Base-by-base conservation (phyloP, 2,329 filamentous ascomycete species). In the Diaporthe citri region DNA sequence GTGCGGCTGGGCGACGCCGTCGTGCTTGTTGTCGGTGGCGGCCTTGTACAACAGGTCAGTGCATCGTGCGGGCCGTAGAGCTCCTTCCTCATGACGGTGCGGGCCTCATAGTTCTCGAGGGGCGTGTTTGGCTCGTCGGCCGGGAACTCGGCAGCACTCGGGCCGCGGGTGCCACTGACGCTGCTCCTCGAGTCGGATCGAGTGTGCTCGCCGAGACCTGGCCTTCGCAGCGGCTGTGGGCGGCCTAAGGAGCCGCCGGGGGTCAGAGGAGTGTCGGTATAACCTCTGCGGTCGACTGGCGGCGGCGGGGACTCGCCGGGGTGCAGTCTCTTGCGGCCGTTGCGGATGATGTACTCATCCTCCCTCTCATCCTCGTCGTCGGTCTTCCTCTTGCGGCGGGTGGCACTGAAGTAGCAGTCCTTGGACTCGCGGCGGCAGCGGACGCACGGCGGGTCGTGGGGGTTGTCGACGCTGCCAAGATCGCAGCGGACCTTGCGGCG, bases 371-470 rank as follows among this genome's bases (percentile, higher is more conserved):
- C 80, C 80, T 86, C 90, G 78, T 94, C 87, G 78, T 88, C 91
- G 64, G 89, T 89, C 88, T 97, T 97, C 82, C 95, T 92, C 91
- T 98, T 98, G 82, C 97, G 92, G 69, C 97, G 90, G 43, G 96
- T 98, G 28, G 95, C 95, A 77, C 95, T 97, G 87, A 99, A 99
- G 89, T 93, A 97, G 87, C 97, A 99, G 80, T 98, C 93, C 84
- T 98, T 98, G 86, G 93, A 95, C 87, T 99, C 97, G 79, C 97
- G 93, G 71, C 95, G 93, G 83, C 97, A 99, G 81, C 97, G 92
- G 75, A 96, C 94, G 84, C 97, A 99, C 3, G 97, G 97, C 73
- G 96, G 96, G 80, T 97, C 95, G 84, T 96, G 92, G 34, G 97
- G 97, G 80, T 97, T 96, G 85, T 98, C 97, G 82, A 98, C 96